A percentile compares a stretch with the other conserved stretches of the same genome.
These are phyloP conservation scores for Protostelium mycophagum DNA, from an alignment of 78 protist species.

Conservation along the genomic window DNA sequence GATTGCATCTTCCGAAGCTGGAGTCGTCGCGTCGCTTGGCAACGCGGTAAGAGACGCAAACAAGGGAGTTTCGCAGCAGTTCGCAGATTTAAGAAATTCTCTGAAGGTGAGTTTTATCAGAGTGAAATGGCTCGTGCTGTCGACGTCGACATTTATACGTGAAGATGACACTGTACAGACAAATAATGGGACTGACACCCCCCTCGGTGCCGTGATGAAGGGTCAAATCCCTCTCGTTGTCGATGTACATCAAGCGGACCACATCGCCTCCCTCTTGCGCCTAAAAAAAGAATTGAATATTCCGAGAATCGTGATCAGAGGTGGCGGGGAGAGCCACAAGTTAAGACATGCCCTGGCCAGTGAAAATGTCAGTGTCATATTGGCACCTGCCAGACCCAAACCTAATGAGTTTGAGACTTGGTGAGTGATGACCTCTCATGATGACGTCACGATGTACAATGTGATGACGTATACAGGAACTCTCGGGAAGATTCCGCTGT, in stretches of 20 bases:
- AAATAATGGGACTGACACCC: neutral
- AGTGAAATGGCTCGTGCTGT: neutral
- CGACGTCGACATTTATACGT: neutral
- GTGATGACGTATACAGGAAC: too few species aligned
- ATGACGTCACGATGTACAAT: neutral
- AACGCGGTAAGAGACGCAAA: neutral
- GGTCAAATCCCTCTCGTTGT: slow-evolving; percentile 10
- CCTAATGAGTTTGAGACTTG: neutral
- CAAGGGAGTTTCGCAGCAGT: neutral
- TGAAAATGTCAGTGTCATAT: neutral
- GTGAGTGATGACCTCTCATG: neutral
- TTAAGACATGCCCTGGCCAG: neutral
- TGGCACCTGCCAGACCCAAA: neutral
- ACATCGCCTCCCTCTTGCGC: neutral
- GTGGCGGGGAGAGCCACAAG: neutral
- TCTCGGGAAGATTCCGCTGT: neutral
- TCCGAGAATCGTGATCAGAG: neutral
- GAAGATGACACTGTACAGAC: too few species aligned
- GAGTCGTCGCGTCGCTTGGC: neutral
- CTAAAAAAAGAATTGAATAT: neutral
- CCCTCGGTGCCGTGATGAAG: neutral
- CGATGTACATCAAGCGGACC: neutral
- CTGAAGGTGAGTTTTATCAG: neutral
- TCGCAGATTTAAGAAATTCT: neutral
- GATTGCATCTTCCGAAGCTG: neutral